Evolutionary conservation across 345 rosid genomes (phyloP).

Genomic region (Streptanthus diversifolius): DNA sequence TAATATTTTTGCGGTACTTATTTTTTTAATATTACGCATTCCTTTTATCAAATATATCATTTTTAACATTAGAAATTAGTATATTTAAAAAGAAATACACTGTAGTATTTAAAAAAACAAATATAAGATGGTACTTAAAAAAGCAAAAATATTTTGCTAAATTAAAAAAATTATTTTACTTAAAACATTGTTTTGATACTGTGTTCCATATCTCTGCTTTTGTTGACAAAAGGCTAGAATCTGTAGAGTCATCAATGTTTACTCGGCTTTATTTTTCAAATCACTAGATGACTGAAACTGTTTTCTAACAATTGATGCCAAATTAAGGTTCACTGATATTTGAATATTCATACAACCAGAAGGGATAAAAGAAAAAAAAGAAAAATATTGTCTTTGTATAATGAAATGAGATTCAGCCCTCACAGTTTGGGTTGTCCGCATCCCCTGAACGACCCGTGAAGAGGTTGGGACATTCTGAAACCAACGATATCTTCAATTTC

Average conservation of each 20-base stretch:
- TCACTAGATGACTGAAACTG: neutral
- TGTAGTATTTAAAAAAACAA: too few relatives aligned
- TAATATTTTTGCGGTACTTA: neutral
- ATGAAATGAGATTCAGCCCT: constrained; percentile 6
- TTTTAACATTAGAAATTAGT: too few relatives aligned
- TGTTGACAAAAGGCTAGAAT: neutral
- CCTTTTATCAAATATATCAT: too few relatives aligned
- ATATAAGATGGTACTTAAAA: too few relatives aligned
- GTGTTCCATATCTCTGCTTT: neutral
- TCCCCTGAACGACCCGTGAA: constrained; percentile 77
- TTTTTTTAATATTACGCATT: too few relatives aligned
- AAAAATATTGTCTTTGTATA: neutral
- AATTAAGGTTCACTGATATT: neutral
- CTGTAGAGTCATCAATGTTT: neutral
- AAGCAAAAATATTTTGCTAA: too few relatives aligned
- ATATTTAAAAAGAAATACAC: too few relatives aligned
- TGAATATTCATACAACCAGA: neutral
- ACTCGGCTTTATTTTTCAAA: neutral
- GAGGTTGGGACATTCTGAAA: constrained; percentile 78
- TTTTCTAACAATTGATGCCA: neutral
- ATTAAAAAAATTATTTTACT: too few relatives aligned
- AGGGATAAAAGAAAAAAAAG: neutral
- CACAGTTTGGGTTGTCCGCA: constrained; percentile 48
- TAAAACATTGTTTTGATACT: too few relatives aligned
- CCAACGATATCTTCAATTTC: constrained; percentile 57